A percentile compares a stretch with the other conserved stretches of the same genome.
phyloP scores from a whole-genome alignment of 2,329 filamentous ascomycete species.

The Ophiostoma sp. region DNA sequence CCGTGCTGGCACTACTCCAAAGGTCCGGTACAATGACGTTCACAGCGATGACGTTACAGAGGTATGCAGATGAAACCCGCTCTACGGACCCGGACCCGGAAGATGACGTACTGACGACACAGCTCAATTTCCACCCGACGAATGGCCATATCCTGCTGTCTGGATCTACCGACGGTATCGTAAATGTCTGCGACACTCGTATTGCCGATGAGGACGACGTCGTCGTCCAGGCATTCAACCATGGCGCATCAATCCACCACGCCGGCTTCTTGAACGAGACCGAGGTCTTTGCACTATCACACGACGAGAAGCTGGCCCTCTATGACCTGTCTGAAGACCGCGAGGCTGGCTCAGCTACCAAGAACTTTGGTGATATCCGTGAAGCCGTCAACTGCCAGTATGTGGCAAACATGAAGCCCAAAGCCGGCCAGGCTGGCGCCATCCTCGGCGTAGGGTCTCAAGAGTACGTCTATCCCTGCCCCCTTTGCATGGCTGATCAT shows the following conservation, averaged over 20 bases:
- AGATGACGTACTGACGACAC: not conserved
- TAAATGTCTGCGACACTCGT: conserved; percentile 69
- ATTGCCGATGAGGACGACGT: conserved; percentile 72
- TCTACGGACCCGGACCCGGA: not conserved
- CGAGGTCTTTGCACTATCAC: conserved; percentile 66
- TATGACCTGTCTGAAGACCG: conserved; percentile 62
- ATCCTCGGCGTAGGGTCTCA: conserved; percentile 62
- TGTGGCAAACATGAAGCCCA: conserved; percentile 59
- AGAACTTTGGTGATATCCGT: conserved; percentile 64
- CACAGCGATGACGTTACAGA: conserved; percentile 65
- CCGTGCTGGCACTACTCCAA: conserved; percentile 43
- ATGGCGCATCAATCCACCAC: conserved; percentile 66
- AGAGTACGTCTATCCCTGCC: conserved; percentile 47
- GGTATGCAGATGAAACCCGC: conserved; percentile 31
- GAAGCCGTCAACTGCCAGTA: conserved; percentile 65
- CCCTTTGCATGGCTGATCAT: not conserved
- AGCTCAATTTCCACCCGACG: conserved; percentile 57
- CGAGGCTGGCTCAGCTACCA: conserved; percentile 52
- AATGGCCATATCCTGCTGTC: conserved; percentile 61
- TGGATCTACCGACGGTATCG: conserved; percentile 71
- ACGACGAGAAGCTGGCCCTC: conserved; percentile 71
- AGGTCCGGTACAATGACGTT: conserved; percentile 55
- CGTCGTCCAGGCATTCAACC: conserved; percentile 71
- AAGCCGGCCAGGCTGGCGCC: conserved; percentile 51
- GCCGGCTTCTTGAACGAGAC: conserved; percentile 62